Base-by-base conservation (phyloP, 768 basidiomycete genomes). In the Cubamyces sp. region DNA sequence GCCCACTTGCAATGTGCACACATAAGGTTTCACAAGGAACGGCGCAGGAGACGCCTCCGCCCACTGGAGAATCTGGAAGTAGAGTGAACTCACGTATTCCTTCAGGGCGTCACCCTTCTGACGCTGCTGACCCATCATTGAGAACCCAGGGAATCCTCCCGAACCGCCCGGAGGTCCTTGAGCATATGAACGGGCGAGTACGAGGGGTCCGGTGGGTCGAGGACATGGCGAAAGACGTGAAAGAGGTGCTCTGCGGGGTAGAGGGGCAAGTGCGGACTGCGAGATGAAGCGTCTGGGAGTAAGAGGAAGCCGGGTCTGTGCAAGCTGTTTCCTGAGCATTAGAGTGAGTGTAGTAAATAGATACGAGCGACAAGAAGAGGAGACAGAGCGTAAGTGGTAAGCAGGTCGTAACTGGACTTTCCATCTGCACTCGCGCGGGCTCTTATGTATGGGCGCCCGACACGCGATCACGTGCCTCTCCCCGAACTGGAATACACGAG, bases 71-170 rank as follows among this genome's bases (percentile, higher is more conserved):
- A 34, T 1, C 6, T 40, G 37, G 19, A 19, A 47, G 37, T 11
- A 12, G 21, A 15, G n/a, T 43, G n/a, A 6, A 77, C 82, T 67
- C 56, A 85, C 84, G 66, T 79, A 93, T 84, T 94, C 90, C 69
- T 92, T 92, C 71, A 96, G 74, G 0, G 92, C 90, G 11, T 92
- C 91, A 3, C 94, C 93, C 69, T 94, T 94, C 75, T 88, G 79
- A 50, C 84, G 83, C 65, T 87, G 86, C 25, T 79, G 84, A 26
- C 83, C 71, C 68, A 88, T 69, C 67, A 88, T 69, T 64, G 74
- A 80, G 68, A 90, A 84, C 11, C 83, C 82, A 1, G 87, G 87
- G 67, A 89, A 83, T 2, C 86, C 84, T 25, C 73, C 74, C 5
- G 72, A 73, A 11, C 74, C 76, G 4, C 77, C 74, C 12, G 79